Evolutionary conservation across 441 rosid genomes (phyloP).

Genomic region (Euphorbia neoarborescens): DNA sequence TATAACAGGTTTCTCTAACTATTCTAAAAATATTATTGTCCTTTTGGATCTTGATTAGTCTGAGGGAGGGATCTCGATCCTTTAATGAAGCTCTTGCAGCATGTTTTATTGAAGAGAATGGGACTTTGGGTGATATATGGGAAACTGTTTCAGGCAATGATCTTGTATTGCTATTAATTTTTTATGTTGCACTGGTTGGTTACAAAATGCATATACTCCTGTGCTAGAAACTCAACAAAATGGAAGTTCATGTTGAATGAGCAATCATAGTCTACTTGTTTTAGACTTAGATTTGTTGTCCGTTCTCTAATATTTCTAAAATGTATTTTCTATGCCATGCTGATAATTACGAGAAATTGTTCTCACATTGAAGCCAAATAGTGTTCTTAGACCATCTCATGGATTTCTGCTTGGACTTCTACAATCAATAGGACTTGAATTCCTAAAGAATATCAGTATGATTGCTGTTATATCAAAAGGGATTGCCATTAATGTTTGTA

Average conservation of each 20-base stretch:
- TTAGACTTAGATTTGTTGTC: neutral
- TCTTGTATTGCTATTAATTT: slow-evolving; percentile 77
- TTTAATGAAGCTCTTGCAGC: slow-evolving; percentile 83
- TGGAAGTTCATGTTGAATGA: neutral
- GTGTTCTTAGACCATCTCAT: slow-evolving; percentile 88
- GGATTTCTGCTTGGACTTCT: slow-evolving; percentile 91
- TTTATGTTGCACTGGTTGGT: slow-evolving; percentile 82
- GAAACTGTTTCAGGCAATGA: slow-evolving; percentile 86
- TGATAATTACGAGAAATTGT: slow-evolving; percentile 69
- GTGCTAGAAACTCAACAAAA: neutral
- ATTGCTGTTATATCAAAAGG: slow-evolving; percentile 87
- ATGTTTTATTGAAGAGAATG: slow-evolving; percentile 76
- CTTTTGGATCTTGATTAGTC: no score
- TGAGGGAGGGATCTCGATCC: slow-evolving; percentile 81
- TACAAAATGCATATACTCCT: neutral
- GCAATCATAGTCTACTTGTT: neutral
- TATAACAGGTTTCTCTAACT: no score
- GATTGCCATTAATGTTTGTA: no score
- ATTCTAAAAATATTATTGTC: no score
- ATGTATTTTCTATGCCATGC: slow-evolving; percentile 37
- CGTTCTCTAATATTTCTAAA: slow-evolving; percentile 4
- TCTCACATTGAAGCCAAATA: slow-evolving; percentile 85
- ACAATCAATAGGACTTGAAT: slow-evolving; percentile 63
- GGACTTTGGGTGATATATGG: slow-evolving; percentile 80
- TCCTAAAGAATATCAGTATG: slow-evolving; percentile 75